A percentile compares a stretch with the other conserved stretches of the same genome.
These are phyloP conservation scores for Ganoderma multipileum DNA, from an alignment of 1,284 basidiomycete species.

Conservation along the genomic window DNA sequence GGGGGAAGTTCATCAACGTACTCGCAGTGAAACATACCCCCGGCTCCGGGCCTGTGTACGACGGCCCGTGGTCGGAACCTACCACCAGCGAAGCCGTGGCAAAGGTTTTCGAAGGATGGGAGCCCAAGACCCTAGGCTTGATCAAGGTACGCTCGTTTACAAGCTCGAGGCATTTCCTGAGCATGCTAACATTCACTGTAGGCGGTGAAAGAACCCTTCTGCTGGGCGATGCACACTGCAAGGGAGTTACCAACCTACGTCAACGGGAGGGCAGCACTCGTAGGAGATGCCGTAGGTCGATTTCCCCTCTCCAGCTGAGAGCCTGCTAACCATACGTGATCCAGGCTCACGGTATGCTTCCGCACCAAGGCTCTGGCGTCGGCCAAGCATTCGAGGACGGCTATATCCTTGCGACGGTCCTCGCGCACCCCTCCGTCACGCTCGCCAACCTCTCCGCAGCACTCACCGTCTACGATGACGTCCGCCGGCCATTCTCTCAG, in stretches of 20 bases:
- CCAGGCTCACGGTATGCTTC: slow-evolving; percentile 37
- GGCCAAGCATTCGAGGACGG: slow-evolving; percentile 46
- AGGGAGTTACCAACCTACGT: slow-evolving; percentile 35
- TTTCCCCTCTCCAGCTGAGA: slow-evolving; percentile 14
- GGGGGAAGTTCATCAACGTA: slow-evolving; percentile 31
- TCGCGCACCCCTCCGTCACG: slow-evolving; percentile 39
- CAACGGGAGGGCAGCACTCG: slow-evolving; percentile 32
- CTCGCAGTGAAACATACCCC: slow-evolving; percentile 30
- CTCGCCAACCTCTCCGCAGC: slow-evolving; percentile 36
- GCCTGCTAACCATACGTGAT: slow-evolving; percentile 16
- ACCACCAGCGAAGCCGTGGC: slow-evolving; percentile 29
- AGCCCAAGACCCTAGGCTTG: slow-evolving; percentile 33
- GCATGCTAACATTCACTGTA: neutral
- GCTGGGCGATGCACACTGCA: slow-evolving; percentile 37
- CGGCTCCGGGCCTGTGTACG: slow-evolving; percentile 26
- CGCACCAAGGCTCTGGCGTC: slow-evolving; percentile 46
- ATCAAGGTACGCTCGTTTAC: slow-evolving; percentile 20
- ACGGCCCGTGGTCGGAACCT: slow-evolving; percentile 34
- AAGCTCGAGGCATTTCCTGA: slow-evolving; percentile 1
- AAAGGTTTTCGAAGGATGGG: slow-evolving; percentile 33
- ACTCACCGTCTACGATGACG: slow-evolving; percentile 43
- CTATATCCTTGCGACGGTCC: slow-evolving; percentile 40
- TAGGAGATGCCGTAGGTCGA: slow-evolving; percentile 40
- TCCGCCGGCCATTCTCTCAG: slow-evolving; percentile 38
- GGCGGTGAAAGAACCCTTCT: slow-evolving; percentile 3